Conservation (phyloP, 202 grass and related monocot species). For the Schoenoplectus triqueter region DNA sequence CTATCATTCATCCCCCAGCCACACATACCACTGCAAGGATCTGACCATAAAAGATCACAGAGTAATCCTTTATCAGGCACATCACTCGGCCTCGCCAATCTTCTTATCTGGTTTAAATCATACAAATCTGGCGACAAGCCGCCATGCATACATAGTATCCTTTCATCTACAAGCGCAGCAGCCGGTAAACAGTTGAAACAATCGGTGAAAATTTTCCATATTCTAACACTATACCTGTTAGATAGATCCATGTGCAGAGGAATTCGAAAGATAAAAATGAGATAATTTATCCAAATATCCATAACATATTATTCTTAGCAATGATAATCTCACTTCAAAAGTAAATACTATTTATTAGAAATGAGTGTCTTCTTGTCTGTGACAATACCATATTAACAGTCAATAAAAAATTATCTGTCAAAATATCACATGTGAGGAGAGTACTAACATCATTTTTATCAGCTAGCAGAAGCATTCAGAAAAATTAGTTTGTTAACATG, state of each 20-base stretch:
- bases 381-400: background rate
- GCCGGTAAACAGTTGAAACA: constrained; percentile 68
- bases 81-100: constrained; percentile 40
- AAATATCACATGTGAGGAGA: background rate
- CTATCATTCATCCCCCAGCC: constrained; percentile 57
- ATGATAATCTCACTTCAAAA: background rate
- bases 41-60: constrained; percentile 68
- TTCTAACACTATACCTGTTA: constrained; percentile 47
- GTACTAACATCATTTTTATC: background rate
- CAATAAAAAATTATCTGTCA: background rate
- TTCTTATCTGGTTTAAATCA: constrained; percentile 48
- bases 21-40: constrained; percentile 42
- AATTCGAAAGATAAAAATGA: background rate
- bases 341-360: background rate
- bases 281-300: background rate
- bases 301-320: constrained; percentile 4
- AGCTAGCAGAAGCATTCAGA: constrained; percentile 13
- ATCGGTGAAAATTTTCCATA: constrained; percentile 65
- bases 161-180: constrained; percentile 54
- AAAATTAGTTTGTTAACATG: constrained; percentile 6
- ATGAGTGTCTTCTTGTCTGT: background rate
- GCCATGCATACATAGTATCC: constrained; percentile 66
- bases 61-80: constrained; percentile 56
- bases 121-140: constrained; percentile 59
- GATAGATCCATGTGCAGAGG: background rate